Percentiles rank a stretch among this genome's conserved stretches.
These are phyloP conservation scores for Centrapalus pauciflorus DNA, from an alignment of 129 eudicot genomes.

Conservation along the genomic window DNA sequence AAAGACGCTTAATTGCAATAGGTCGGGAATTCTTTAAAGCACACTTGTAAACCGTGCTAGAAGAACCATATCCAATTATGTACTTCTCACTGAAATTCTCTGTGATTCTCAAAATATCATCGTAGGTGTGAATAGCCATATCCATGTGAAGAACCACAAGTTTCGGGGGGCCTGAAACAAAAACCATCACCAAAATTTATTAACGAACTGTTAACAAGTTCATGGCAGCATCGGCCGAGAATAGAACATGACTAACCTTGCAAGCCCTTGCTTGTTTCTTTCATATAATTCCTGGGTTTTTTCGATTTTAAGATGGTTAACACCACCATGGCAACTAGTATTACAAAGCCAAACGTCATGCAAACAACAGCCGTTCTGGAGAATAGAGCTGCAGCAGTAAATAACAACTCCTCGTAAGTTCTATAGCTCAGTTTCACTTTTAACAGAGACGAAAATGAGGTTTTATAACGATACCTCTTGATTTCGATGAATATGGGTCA, in stretches of 20 bases:
- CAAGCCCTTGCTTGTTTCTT: conserved; percentile 32
- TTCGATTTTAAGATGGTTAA: conserved; percentile 54
- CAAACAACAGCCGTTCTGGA: conserved; percentile 57
- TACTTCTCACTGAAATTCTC: conserved; percentile 75
- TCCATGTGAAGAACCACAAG: conserved; percentile 81
- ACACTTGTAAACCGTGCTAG: conserved; percentile 92
- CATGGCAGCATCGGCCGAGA: not conserved
- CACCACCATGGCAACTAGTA: conserved; percentile 49
- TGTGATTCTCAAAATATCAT: conserved; percentile 75
- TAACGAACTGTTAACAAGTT: not conserved
- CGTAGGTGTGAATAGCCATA: conserved; percentile 80
- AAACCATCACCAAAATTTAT: not conserved
- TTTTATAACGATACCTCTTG: conserved; percentile 40
- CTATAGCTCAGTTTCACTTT: not conserved
- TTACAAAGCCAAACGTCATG: conserved; percentile 55
- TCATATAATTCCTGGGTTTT: conserved; percentile 35
- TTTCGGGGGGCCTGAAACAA: conserved; percentile 55
- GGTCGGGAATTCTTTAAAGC: conserved; percentile 70
- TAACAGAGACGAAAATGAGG: not conserved
- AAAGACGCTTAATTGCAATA: conserved; percentile 82
- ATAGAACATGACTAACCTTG: conserved; percentile 37
- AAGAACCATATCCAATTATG: conserved; percentile 83
- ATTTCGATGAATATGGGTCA: conserved; percentile 49
- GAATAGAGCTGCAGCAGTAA: conserved; percentile 41
- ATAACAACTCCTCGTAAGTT: not conserved